Evolutionary conservation across 441 rosid species (phyloP).

Genomic region (Syzygium syzygioides): DNA sequence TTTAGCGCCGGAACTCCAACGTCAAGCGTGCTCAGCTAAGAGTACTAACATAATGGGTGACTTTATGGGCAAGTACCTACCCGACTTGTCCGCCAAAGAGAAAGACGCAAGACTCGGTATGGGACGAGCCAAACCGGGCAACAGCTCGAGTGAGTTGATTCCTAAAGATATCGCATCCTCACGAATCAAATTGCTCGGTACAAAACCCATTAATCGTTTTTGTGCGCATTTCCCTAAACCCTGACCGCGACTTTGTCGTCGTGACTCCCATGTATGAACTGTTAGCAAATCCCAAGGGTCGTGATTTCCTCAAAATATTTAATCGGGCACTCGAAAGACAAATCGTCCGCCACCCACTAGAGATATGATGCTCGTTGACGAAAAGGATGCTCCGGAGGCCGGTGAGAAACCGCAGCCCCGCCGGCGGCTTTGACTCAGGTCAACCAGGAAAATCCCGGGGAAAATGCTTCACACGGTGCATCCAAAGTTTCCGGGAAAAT

Average conservation of each 20-base stretch:
- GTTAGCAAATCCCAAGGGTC: not conserved
- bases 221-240: not conserved
- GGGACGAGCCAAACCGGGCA: not conserved
- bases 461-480: not conserved
- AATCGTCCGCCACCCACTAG: not conserved
- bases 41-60: no score
- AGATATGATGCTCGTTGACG: not conserved
- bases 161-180: not conserved
- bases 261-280: not conserved
- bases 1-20: no score
- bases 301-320: not conserved
- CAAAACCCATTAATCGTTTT: not conserved
- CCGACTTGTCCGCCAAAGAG: not conserved
- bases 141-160: not conserved
- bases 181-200: not conserved
- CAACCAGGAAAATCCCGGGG: not conserved
- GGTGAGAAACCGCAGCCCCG: not conserved
- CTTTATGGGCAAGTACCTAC: accelerated
- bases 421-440: not conserved
- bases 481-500: not conserved
- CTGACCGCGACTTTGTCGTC: not conserved
- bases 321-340: not conserved
- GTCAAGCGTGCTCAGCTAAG: no score
- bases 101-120: accelerated
- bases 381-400: not conserved